Conservation (phyloP, 1,284 basidiomycete genomes). For the Boletus hoseneyae region DNA sequence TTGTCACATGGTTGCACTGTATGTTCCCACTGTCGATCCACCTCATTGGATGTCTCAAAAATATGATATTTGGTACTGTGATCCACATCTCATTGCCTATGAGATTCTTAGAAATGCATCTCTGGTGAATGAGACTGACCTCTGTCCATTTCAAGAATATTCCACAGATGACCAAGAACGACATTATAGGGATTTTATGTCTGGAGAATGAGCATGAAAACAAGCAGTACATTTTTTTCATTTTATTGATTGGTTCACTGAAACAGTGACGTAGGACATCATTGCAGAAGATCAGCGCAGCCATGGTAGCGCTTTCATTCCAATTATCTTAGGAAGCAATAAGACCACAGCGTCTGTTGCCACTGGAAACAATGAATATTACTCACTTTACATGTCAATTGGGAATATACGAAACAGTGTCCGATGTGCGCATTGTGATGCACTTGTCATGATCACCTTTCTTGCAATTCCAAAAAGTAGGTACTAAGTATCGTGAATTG, state of each 20-base stretch:
- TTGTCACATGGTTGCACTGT: slow-evolving; percentile 23
- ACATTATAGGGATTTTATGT: slow-evolving; percentile 34
- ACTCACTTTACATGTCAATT: no score
- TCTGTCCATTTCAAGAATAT: slow-evolving; percentile 25
- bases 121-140: slow-evolving; percentile 30
- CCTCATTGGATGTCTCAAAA: slow-evolving; percentile 35
- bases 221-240: slow-evolving; percentile 26
- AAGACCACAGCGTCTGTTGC: no score
- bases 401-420: no score
- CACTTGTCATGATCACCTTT: no score
- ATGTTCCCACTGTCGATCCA: not conserved
- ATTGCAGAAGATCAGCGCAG: slow-evolving; percentile 19
- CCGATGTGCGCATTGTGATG: no score
- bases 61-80: slow-evolving; percentile 37
- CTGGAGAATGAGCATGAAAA: slow-evolving; percentile 35
- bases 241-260: not conserved
- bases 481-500: not conserved
- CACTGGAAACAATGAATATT: no score
- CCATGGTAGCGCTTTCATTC: slow-evolving; percentile 18
- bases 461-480: no score
- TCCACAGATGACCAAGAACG: slow-evolving; percentile 7
- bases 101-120: slow-evolving; percentile 30
- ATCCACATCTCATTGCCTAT: slow-evolving; percentile 28
- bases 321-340: not conserved
- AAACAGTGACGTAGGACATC: slow-evolving; percentile 7